Evolutionary conservation across 1,284 basidiomycete species (phyloP).

Genomic region (Cutaneotrichosporon sp.): DNA sequence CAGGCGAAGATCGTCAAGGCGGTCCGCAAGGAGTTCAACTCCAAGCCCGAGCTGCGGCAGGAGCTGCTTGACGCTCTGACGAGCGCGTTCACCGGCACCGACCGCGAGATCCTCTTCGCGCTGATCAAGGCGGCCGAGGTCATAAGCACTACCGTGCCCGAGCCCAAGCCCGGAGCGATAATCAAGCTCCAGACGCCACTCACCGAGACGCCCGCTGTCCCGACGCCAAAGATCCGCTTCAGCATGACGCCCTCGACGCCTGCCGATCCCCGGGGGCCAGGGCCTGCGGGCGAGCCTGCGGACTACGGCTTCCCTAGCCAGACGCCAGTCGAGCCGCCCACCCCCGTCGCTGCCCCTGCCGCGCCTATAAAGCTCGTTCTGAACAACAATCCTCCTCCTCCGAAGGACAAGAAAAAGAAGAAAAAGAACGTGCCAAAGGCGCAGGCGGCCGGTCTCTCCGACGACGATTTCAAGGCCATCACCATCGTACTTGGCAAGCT

Average conservation of each 20-base stretch:
- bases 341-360: background rate
- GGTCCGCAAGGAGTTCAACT: slow-evolving; percentile 78
- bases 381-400: slow-evolving; percentile 22
- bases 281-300: background rate
- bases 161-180: slow-evolving; percentile 80
- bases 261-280: background rate
- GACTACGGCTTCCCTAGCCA: slow-evolving; percentile 31
- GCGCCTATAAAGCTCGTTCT: slow-evolving; percentile 51
- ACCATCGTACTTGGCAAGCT: slow-evolving; percentile 81
- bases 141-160: slow-evolving; percentile 76
- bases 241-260: slow-evolving; percentile 24
- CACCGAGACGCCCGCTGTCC: slow-evolving; percentile 59
- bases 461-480: slow-evolving; percentile 77
- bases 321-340: background rate
- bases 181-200: slow-evolving; percentile 79
- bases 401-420: slow-evolving; percentile 46
- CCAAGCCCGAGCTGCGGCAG: slow-evolving; percentile 71
- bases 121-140: slow-evolving; percentile 90
- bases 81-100: slow-evolving; percentile 58
- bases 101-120: slow-evolving; percentile 86
- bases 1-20: slow-evolving; percentile 67
- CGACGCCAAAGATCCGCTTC: slow-evolving; percentile 47
- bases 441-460: slow-evolving; percentile 76
- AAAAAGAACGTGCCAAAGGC: slow-evolving; percentile 65
- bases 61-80: slow-evolving; percentile 31